Percentiles rank a stretch among this genome's conserved stretches.
These are phyloP conservation scores for Albifimbria verrucaria DNA, from an alignment of 2,329 filamentous ascomycete genomes.

Conservation along the genomic window DNA sequence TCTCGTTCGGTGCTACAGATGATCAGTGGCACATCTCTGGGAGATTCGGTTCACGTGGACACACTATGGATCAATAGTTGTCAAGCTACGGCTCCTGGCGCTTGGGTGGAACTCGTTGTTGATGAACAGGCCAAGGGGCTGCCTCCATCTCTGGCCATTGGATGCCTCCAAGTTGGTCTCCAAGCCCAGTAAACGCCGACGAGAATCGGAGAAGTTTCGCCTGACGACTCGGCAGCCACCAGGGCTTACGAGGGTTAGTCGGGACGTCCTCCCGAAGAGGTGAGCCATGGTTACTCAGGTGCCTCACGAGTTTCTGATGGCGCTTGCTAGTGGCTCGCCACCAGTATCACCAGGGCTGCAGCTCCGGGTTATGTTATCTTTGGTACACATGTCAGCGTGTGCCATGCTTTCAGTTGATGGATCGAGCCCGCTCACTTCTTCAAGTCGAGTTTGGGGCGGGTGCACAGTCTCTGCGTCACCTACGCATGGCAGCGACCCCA, in stretches of 20 bases:
- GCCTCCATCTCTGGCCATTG: slow-evolving; percentile 68
- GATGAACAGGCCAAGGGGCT: slow-evolving; percentile 78
- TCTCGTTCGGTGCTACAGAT: slow-evolving; percentile 52
- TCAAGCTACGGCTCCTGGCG: slow-evolving; percentile 32
- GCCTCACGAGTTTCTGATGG: not conserved
- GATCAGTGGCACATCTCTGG: no score
- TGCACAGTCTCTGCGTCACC: no score
- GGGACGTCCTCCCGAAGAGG: not conserved
- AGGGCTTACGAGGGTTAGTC: not conserved
- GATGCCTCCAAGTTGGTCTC: slow-evolving; percentile 66
- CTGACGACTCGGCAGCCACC: not conserved
- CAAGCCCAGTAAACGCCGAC: slow-evolving; percentile 9
- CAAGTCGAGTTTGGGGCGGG: no score
- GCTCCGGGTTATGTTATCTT: not conserved
- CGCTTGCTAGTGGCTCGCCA: not conserved
- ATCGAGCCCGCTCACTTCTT: no score
- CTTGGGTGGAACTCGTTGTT: slow-evolving; percentile 69
- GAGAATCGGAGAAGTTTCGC: slow-evolving; percentile 3
- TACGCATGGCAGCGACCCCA: no score
- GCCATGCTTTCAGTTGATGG: no score
- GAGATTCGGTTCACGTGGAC: slow-evolving; percentile 11
- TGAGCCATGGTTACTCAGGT: not conserved
- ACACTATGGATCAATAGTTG: slow-evolving; percentile 67
- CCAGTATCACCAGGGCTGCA: not conserved
- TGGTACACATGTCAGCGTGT: not conserved